Conservation (phyloP, 805 yeast genomes). For the Spathaspora arborariae region DNA sequence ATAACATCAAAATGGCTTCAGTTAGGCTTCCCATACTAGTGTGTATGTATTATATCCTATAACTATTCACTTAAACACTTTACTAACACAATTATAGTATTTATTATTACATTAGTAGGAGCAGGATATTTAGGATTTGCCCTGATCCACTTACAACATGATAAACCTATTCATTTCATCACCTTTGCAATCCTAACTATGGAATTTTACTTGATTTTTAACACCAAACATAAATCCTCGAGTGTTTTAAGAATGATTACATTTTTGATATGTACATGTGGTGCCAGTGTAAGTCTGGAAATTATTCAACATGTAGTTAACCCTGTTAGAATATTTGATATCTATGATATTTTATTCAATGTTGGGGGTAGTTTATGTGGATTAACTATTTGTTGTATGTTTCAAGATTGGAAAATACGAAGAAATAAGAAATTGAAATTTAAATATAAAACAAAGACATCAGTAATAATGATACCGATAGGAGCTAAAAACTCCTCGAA, state of each 20-base stretch:
- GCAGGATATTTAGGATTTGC: constrained; percentile 52
- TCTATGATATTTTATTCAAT: constrained; percentile 40
- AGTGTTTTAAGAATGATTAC: constrained; percentile 32
- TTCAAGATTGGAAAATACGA: constrained; percentile 2
- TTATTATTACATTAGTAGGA: constrained; percentile 19
- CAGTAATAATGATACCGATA: background rate
- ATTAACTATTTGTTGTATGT: constrained; percentile 11
- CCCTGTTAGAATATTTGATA: constrained; percentile 47
- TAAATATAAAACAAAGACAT: background rate
- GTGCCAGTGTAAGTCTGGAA: constrained; percentile 50
- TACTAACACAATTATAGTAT: constrained; percentile 17
- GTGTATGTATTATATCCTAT: constrained; percentile 2
- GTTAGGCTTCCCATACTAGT: constrained; percentile 4
- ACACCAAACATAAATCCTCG: constrained; percentile 27
- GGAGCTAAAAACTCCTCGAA: background rate
- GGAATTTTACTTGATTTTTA: constrained; percentile 45
- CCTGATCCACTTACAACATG: constrained; percentile 42
- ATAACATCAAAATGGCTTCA: background rate
- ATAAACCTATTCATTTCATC: constrained; percentile 47
- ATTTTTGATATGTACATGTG: constrained; percentile 41
- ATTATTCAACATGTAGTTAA: constrained; percentile 44
- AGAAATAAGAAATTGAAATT: background rate
- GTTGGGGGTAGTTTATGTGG: constrained; percentile 29
- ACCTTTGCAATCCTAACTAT: constrained; percentile 46
- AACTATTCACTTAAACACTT: too few species aligned